Evolutionary conservation across 2,329 filamentous ascomycete genomes (phyloP).

Genomic region (Aspergillus japonicus): DNA sequence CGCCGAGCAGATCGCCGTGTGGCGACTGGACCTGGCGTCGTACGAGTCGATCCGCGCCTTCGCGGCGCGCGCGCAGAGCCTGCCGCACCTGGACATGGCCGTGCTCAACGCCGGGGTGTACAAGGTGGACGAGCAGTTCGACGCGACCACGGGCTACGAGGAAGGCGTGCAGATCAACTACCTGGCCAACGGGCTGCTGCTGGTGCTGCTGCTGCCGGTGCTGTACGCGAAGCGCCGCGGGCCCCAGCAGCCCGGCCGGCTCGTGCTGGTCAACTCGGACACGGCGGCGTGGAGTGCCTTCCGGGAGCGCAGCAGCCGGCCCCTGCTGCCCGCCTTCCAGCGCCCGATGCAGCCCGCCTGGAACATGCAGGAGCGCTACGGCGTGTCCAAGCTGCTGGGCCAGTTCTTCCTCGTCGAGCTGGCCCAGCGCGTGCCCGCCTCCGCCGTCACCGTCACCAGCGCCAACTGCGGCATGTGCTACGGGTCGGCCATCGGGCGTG

Average conservation of each 20-base stretch:
- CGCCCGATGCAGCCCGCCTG: neutral
- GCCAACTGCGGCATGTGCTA: conserved; percentile 5
- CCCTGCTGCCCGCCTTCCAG: neutral
- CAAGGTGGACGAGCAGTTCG: conserved; percentile 17
- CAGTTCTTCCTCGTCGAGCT: conserved; percentile 15
- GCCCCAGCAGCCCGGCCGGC: neutral
- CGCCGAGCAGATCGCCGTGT: conserved; percentile 45
- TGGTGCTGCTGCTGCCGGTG: conserved; percentile 22
- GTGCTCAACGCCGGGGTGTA: conserved; percentile 48
- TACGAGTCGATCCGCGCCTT: conserved; percentile 50
- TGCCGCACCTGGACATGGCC: conserved; percentile 45
- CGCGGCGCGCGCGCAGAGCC: conserved; percentile 31
- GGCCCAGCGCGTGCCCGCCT: conserved; percentile 3
- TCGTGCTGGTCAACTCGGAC: neutral
- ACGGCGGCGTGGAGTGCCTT: neutral
- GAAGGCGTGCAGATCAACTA: conserved; percentile 41
- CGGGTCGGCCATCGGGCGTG: conserved; percentile 6
- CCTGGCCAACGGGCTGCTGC: conserved; percentile 29
- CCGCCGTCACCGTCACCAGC: conserved; percentile 6
- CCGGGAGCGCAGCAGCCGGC: neutral
- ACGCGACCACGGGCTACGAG: conserved; percentile 13
- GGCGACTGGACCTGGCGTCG: conserved; percentile 50
- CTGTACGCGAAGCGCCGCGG: conserved; percentile 14
- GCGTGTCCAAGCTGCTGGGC: conserved; percentile 15
- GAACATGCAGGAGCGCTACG: conserved; percentile 10